Evolutionary conservation across 2,329 filamentous ascomycete genomes (phyloP), one percentile per base, ranked within the genome.

Genomic region (Ceratocystis eucalypticola): DNA sequence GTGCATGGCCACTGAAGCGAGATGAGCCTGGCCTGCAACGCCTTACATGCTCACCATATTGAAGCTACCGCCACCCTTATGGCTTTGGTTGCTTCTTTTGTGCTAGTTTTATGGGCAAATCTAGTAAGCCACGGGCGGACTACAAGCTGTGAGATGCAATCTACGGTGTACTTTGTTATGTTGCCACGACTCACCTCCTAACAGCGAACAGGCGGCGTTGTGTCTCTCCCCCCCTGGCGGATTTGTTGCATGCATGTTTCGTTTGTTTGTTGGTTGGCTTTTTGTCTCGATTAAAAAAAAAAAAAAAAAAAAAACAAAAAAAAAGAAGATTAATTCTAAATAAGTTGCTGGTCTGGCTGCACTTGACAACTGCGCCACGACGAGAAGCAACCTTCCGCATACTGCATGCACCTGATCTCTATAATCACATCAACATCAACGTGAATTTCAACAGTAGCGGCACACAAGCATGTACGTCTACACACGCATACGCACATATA

Each of bases 331-430:
- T 5, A 28, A 57, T 28, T 33, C n/a, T 2, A 17, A 28, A n/a
- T 10, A 17, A 33, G 12, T 3, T 30, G 25, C 53, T 28, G 17
- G 53, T 33, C 53, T 57, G 53, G 28, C 53, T 57, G 53, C 53
- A 57, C 53, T 30, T 57, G 53, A 57, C 53, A 57, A 57, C 53
- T 57, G 53, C 53, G 53, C 53, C 53, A 57, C 53, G 33, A 28
- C 4, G 28, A 57, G 30, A 57, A 57, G 53, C 53, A 57, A 57
- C 53, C 53, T 57, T 17, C 53, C 28, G 53, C 53, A 57, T 30
- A 17, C 46, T 50, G 37, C 37, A 41, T 41, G 37, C 37, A 41
- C 10, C 37, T 41, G 37, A 50, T 22, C n/a, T 22, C n/a, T 22
- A 57, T 57, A n/a, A 17, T 17, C 28, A 57, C 53, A 57, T 30